phyloP scores from a whole-genome alignment of 2,329 filamentous ascomycete genomes.

The Fusarium sp. region DNA sequence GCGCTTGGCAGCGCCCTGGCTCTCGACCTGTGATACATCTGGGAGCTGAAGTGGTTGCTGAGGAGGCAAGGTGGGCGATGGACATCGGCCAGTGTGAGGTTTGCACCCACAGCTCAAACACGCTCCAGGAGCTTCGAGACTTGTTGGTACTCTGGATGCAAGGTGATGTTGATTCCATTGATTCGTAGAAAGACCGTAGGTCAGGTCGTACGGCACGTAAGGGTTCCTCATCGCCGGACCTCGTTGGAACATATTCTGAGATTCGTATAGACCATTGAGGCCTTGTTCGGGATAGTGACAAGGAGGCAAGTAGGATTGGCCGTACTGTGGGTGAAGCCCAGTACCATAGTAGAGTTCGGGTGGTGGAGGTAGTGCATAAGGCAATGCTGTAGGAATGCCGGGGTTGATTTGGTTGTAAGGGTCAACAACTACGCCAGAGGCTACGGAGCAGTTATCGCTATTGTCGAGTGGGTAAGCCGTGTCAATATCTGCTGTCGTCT shows the following conservation, averaged over 20 bases:
- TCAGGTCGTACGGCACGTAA: too few species aligned
- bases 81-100: constrained; percentile 4
- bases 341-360: too few species aligned
- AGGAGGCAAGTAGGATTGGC: neutral
- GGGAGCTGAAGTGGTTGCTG: neutral
- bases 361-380: neutral
- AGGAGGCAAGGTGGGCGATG: neutral
- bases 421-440: neutral
- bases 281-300: neutral
- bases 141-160: neutral
- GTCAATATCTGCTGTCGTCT: neutral
- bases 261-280: neutral
- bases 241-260: neutral
- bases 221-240: too few species aligned
- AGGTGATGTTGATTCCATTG: neutral
- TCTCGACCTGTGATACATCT: neutral
- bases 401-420: neutral
- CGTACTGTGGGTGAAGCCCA: neutral
- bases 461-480: neutral
- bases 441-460: neutral
- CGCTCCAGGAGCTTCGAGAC: neutral
- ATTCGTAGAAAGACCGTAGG: too few species aligned
- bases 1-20: neutral
- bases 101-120: constrained; percentile 2
- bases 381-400: neutral